Conservation (phyloP, 495 filamentous ascomycete genomes). For the Podospora tetraspora region DNA sequence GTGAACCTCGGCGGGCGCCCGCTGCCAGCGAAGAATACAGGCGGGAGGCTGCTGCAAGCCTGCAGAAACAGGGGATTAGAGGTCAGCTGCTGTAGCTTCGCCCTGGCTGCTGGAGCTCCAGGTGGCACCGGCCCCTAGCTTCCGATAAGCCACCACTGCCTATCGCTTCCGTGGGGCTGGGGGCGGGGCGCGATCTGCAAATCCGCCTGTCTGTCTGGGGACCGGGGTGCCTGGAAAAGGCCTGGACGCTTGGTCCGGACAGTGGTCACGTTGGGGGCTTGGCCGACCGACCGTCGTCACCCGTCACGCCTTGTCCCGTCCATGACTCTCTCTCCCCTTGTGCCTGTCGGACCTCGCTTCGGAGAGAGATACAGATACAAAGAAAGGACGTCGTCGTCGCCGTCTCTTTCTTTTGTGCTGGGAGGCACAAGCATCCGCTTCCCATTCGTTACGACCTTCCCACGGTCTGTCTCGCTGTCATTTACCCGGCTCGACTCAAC, state of each 20-base stretch:
- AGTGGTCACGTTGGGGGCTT: background rate
- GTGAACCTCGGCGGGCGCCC: background rate
- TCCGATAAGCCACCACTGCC: constrained; percentile 2
- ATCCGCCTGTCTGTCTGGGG: background rate
- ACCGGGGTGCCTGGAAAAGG: background rate
- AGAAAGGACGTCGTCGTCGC: background rate
- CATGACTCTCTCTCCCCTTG: background rate
- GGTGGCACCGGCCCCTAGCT: background rate
- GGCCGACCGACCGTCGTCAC: background rate
- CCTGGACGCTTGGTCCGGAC: background rate
- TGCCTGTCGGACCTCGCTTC: background rate
- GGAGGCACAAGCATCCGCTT: background rate
- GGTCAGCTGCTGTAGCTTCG: background rate
- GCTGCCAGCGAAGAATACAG: background rate
- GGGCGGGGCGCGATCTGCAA: background rate
- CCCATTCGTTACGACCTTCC: background rate
- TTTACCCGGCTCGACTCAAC: background rate
- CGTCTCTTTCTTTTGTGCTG: background rate
- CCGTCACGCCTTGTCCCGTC: background rate
- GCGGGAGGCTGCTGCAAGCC: background rate
- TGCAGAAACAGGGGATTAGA: background rate
- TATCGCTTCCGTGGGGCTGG: background rate
- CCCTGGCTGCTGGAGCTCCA: background rate
- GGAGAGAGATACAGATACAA: background rate
- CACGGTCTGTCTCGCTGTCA: background rate